Evolutionary conservation across 768 basidiomycete species (phyloP).

Genomic region (Termitomyces sp.): DNA sequence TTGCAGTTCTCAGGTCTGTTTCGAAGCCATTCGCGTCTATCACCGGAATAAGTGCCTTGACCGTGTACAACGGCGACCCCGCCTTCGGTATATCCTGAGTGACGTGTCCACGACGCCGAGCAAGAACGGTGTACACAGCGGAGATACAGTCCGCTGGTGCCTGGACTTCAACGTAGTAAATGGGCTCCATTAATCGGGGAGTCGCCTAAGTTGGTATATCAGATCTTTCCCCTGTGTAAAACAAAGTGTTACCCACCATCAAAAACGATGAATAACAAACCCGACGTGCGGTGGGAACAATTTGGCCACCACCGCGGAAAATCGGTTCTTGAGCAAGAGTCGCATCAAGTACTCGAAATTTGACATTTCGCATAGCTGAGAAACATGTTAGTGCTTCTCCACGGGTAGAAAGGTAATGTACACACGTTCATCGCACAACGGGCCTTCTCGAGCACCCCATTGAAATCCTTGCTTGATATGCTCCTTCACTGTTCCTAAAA

Average conservation of each 20-base stretch:
- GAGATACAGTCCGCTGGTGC: slow-evolving; percentile 98
- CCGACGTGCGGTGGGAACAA: slow-evolving; percentile 96
- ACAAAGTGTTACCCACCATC: slow-evolving; percentile 59
- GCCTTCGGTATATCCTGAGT: slow-evolving; percentile 98
- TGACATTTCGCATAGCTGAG: slow-evolving; percentile 95
- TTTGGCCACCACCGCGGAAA: slow-evolving; percentile 96
- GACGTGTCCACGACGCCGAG: slow-evolving; percentile 98
- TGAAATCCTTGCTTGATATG: slow-evolving; percentile 99
- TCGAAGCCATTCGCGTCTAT: slow-evolving; percentile 99
- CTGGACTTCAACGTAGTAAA: slow-evolving; percentile 99
- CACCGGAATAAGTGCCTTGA: slow-evolving; percentile 97
- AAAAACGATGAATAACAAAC: slow-evolving; percentile 99
- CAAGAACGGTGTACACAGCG: slow-evolving; percentile 96
- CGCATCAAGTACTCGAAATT: slow-evolving; percentile 93
- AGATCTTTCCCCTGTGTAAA: slow-evolving; percentile 1
- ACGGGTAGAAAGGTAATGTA: slow-evolving; percentile 15
- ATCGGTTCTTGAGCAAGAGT: slow-evolving; percentile 93
- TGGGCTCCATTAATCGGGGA: slow-evolving; percentile 92
- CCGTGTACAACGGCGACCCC: slow-evolving; percentile 95
- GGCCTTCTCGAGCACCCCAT: slow-evolving; percentile 97
- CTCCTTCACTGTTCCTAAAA: slow-evolving; percentile 85
- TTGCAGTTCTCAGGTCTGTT: slow-evolving; percentile 94
- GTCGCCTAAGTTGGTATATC: slow-evolving; percentile 57
- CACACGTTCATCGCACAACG: slow-evolving; percentile 97
- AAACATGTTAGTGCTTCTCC: neutral